Base-by-base conservation (phyloP, 164 flowering plant species). In the Berberis thunbergii region DNA sequence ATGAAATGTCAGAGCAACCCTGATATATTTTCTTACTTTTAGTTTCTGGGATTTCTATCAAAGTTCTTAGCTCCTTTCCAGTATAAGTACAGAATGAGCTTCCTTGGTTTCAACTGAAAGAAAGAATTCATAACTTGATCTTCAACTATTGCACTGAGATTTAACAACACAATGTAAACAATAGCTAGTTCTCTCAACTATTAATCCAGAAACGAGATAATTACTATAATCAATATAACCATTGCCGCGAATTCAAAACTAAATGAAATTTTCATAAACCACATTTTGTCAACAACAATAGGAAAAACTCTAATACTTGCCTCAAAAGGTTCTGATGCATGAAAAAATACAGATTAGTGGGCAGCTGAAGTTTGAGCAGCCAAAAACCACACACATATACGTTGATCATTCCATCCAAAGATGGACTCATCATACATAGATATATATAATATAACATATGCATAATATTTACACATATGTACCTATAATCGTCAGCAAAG, bases 381-480 rank as follows among this genome's bases (percentile, higher is more conserved):
- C 45, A 40, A 45, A 26, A 26, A 26, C 26, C 43, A n/a, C 52
- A 59, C 49, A 58, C 39, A 58, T 52, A 64, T 46, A 60, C 10
- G 4, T 40, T 50, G 38, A 45, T 42, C 41, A 53, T 7, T 64
- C 68, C 63, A 53, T 64, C 41, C 54, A 54, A 64, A 26, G 49
- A 59, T 45, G 45, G 40, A 63, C 57, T 56, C 49, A 41, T 63
- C 61, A 60, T 61, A 38, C 62, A 65, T 68, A 57, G 61, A 8
- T 13, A 62, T 59, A 68, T 57, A 43, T 61, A 65, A 55, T 12
- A 64, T 64, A 57, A 38, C 56, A 65, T 65, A 57, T 57, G 60
- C 60, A 57, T 40, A 56, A 52, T 57, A 57, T 59, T 48, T 60
- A 59, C 26, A 60, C 60, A 72, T 49, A 65, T 66, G 63, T 59